A percentile compares a stretch with the other conserved stretches of the same genome.
Evolutionary conservation across 2,329 filamentous ascomycete genomes (phyloP).

Genomic region (Colletotrichum graminicola): DNA sequence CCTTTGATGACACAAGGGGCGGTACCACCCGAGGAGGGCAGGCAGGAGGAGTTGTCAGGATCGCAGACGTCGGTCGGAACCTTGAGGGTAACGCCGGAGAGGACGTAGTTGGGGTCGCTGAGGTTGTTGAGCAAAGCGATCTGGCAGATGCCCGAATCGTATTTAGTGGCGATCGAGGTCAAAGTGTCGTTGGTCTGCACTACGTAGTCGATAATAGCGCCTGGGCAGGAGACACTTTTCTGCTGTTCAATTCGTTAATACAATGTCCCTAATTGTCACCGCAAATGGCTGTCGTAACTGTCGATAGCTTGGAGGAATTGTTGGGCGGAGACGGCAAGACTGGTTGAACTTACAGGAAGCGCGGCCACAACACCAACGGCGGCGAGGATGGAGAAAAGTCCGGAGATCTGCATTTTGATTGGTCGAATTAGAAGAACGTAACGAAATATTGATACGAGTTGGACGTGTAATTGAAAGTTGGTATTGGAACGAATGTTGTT

Average conservation of each 20-base stretch:
- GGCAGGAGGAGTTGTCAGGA: constrained; percentile 38
- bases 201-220: constrained; percentile 25
- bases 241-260: constrained; percentile 9
- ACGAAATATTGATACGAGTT: not conserved
- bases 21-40: constrained; percentile 9
- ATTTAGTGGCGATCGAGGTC: constrained; percentile 24
- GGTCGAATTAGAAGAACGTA: not conserved
- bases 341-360: constrained; percentile 18
- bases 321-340: no score
- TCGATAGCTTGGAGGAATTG: no score
- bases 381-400: constrained; percentile 31
- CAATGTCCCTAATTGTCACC: no score
- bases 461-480: not conserved
- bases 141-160: constrained; percentile 37
- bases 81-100: constrained; percentile 10
- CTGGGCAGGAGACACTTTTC: not conserved
- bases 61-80: constrained; percentile 30
- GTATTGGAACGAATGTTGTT: constrained; percentile 16
- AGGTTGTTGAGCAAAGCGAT: constrained; percentile 19
- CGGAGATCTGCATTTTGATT: constrained; percentile 31
- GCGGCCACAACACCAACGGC: constrained; percentile 23
- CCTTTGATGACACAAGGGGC: constrained; percentile 10
- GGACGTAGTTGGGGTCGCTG: constrained; percentile 24
- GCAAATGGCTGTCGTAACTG: not conserved
- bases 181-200: constrained; percentile 26